Evolutionary conservation across 768 basidiomycete species (phyloP), one percentile per base, ranked within the genome.

Genomic region (Lactarius deliciosus): DNA sequence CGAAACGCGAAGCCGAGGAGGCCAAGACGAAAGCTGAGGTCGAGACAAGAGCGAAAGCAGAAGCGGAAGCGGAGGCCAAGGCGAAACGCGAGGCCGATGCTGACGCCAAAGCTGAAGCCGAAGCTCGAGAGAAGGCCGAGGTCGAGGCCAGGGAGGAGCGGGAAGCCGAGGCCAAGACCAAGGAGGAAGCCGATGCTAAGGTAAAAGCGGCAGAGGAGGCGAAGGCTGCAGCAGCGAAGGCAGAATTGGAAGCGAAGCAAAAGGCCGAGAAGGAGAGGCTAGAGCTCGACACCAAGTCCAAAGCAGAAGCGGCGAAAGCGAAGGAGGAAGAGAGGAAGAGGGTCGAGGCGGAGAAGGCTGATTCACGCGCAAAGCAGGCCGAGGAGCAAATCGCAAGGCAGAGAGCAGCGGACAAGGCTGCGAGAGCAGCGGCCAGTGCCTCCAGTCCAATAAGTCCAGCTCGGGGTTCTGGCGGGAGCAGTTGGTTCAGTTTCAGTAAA

Each of bases 371-470:
- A n/a, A 47, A 2, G 18, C 16, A 56, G 43, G 47, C 43, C 10
- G 7, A 50, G 13, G 61, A 59, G 20, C 16, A 38, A 45, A n/a
- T 63, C 28, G 9, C 8, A 32, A 63, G 5, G 25, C 57, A 55
- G 53, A 47, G 66, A 6, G 34, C 34, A 18, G 13, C 25, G 16
- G 66, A 67, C 62, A 67, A 30, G 45, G 62, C 58, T 30, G 41
- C 32, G n/a, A 67, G 34, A 38, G 40, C 16, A 2, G 55, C 25
- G 1, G 25, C 34, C 13, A 32, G 9, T 20, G 1, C 40, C 5
- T n/a, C 41, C 0, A 60, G 50, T 8, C 66, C 66, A 30, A 56
- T 18, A 5, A 67, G 66, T 10, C 62, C 66, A 38, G 59, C 64
- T 41, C 11, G 62, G 34, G 22, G 38, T 18, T 59, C 57, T 20